phyloP scores from a whole-genome alignment of 495 filamentous ascomycete genomes.

The Penicillium manginii region DNA sequence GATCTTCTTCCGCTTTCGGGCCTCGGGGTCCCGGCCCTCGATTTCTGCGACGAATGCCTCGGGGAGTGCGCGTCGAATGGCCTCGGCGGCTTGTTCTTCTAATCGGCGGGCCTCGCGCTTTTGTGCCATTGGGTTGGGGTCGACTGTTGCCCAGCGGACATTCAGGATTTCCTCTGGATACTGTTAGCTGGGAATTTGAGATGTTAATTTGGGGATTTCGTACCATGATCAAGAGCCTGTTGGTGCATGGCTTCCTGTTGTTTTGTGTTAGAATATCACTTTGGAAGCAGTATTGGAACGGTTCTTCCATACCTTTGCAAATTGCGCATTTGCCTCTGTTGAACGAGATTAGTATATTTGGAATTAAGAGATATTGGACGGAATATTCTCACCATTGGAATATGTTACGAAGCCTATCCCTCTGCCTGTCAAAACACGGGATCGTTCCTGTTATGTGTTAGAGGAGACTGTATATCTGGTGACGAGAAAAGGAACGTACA shows the following conservation, averaged over 20 bases:
- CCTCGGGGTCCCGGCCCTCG: constrained; percentile 86
- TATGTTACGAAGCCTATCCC: constrained; percentile 88
- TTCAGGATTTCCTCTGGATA: constrained; percentile 76
- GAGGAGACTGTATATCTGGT: not conserved
- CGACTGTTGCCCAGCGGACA: constrained; percentile 94
- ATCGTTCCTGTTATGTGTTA: constrained; percentile 58
- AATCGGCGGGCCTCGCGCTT: constrained; percentile 86
- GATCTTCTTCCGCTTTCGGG: constrained; percentile 83
- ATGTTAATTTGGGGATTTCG: not conserved
- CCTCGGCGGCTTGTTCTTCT: constrained; percentile 98
- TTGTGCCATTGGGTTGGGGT: constrained; percentile 95
- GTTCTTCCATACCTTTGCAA: constrained; percentile 43
- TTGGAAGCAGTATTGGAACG: not conserved
- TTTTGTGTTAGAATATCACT: not conserved
- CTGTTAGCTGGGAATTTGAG: not conserved
- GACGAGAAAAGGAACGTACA: not conserved
- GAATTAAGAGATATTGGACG: not conserved
- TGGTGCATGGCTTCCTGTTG: constrained; percentile 81
- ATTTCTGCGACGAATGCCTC: constrained; percentile 91
- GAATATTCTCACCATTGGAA: constrained; percentile 42
- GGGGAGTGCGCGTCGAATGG: constrained; percentile 87
- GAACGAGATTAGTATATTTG: constrained; percentile 44
- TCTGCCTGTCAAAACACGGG: constrained; percentile 83
- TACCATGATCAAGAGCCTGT: constrained; percentile 76
- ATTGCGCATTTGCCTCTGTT: constrained; percentile 77